phyloP scores from a whole-genome alignment of 1,284 basidiomycete species.

The Boletus smithii region DNA sequence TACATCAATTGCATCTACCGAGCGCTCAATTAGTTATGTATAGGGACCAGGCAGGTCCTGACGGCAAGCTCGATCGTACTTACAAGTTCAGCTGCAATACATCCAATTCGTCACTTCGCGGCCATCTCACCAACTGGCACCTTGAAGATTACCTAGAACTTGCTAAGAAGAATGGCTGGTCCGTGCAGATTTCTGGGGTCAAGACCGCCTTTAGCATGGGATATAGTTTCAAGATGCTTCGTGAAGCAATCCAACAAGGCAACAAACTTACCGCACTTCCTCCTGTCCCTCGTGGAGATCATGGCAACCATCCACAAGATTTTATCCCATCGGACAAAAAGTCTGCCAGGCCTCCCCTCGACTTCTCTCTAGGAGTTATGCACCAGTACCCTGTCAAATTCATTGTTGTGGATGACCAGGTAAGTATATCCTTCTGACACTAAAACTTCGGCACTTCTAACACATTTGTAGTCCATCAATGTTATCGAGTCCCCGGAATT shows the following conservation, averaged over 20 bases:
- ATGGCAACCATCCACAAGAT: too few relatives aligned
- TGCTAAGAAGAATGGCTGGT: not conserved
- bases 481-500: conserved; percentile 7
- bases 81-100: not conserved
- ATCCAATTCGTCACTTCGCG: not conserved
- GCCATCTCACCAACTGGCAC: not conserved
- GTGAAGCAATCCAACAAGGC: not conserved
- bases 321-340: too few relatives aligned
- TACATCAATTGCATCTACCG: too few relatives aligned
- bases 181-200: not conserved
- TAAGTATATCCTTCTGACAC: not conserved
- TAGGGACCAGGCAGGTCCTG: not conserved
- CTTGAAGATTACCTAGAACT: not conserved
- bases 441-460: too few relatives aligned
- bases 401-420: not conserved
- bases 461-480: not conserved
- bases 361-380: not conserved
- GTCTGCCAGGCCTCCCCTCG: too few relatives aligned
- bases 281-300: not conserved
- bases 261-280: not conserved
- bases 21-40: too few relatives aligned
- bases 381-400: not conserved
- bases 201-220: not conserved
- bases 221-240: not conserved
- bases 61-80: not conserved